These are phyloP conservation scores for Fusarium stilboides DNA, from an alignment of 2,329 filamentous ascomycete species.

Conservation along the genomic window DNA sequence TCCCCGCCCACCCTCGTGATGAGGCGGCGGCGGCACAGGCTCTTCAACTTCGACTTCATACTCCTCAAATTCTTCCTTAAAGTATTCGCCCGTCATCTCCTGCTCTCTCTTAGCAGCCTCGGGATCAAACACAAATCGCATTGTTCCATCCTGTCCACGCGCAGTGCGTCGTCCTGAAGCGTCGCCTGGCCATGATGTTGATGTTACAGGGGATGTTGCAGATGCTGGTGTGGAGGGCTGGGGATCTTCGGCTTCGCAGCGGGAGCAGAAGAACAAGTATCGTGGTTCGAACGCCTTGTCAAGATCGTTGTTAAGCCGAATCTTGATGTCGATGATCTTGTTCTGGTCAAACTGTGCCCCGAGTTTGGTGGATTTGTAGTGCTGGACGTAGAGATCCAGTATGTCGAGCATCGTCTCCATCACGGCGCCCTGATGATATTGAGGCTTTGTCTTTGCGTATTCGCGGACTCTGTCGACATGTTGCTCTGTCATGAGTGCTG, in stretches of 20 bases:
- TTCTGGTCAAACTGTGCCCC: slow-evolving; percentile 81
- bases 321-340: slow-evolving; percentile 87
- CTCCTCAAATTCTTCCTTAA: slow-evolving; percentile 82
- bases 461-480: slow-evolving; percentile 66
- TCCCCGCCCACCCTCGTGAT: slow-evolving; percentile 47
- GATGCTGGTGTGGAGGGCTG: slow-evolving; percentile 53
- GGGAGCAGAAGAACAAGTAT: slow-evolving; percentile 73
- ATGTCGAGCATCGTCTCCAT: slow-evolving; percentile 90
- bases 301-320: slow-evolving; percentile 86
- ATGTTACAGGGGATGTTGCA: slow-evolving; percentile 58
- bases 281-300: slow-evolving; percentile 74
- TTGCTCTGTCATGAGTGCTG: slow-evolving; percentile 72
- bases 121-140: slow-evolving; percentile 90
- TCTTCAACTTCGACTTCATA: slow-evolving; percentile 85
- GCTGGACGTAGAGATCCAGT: slow-evolving; percentile 92
- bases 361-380: slow-evolving; percentile 80
- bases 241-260: slow-evolving; percentile 61
- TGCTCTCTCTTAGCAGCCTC: slow-evolving; percentile 81
- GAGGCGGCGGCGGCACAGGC: slow-evolving; percentile 56
- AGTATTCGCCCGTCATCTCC: slow-evolving; percentile 76
- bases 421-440: slow-evolving; percentile 64
- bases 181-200: slow-evolving; percentile 57
- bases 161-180: slow-evolving; percentile 52
- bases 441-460: slow-evolving; percentile 65
- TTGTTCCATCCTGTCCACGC: slow-evolving; percentile 77